These are phyloP conservation scores for Agaricus blazei DNA, from an alignment of 768 basidiomycete species.

Conservation along the genomic window DNA sequence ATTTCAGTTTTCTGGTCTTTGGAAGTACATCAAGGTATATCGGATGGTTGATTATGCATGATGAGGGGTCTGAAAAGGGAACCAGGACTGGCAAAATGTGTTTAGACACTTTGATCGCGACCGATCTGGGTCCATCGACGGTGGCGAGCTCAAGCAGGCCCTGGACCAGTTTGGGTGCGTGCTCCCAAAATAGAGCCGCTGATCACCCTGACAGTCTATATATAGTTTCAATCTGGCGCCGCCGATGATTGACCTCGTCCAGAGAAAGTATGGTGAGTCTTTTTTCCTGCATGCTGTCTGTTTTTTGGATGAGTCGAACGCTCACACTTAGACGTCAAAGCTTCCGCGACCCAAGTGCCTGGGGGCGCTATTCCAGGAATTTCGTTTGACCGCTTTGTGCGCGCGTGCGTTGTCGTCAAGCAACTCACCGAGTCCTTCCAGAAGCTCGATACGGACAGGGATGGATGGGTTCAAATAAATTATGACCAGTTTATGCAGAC, in stretches of 20 bases:
- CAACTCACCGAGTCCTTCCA: slow-evolving; percentile 71
- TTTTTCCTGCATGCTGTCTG: not conserved
- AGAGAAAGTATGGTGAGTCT: slow-evolving; percentile 72
- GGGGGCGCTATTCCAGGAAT: slow-evolving; percentile 48
- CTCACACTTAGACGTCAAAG: slow-evolving; percentile 47
- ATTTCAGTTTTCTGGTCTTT: slow-evolving; percentile 64
- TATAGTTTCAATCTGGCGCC: slow-evolving; percentile 61
- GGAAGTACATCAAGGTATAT: slow-evolving; percentile 71
- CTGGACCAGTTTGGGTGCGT: slow-evolving; percentile 67
- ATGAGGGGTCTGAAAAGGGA: not conserved
- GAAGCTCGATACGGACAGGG: slow-evolving; percentile 55
- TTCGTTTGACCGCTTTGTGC: slow-evolving; percentile 82
- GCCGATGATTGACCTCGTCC: slow-evolving; percentile 55
- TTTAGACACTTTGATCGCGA: slow-evolving; percentile 85
- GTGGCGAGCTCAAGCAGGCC: slow-evolving; percentile 60
- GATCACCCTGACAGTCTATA: not conserved
- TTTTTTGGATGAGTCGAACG: too few species aligned
- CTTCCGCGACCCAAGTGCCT: slow-evolving; percentile 29
- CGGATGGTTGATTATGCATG: not conserved
- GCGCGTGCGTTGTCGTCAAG: slow-evolving; percentile 80
- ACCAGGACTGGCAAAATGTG: slow-evolving; percentile 76
- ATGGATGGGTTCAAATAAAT: slow-evolving; percentile 71
- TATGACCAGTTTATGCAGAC: slow-evolving; percentile 72
- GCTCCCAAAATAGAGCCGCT: not conserved
- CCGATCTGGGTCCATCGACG: slow-evolving; percentile 74